Percentiles rank a stretch among this genome's conserved stretches.
phyloP scores from a whole-genome alignment of 179 eudicot genomes.

The Gypsophila paniculata region DNA sequence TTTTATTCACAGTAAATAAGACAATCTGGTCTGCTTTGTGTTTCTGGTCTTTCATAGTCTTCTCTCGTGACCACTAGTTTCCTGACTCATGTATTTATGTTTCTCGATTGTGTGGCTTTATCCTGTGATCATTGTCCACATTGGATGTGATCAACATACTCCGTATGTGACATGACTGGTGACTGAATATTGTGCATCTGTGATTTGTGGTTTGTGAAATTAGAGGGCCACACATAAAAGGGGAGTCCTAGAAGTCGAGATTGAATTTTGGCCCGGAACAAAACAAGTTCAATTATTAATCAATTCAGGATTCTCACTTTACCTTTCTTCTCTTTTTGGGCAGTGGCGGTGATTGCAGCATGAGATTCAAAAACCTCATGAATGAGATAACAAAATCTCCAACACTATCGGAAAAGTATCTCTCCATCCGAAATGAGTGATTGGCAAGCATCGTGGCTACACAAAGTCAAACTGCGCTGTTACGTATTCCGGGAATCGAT shows the following conservation, averaged over 20 bases:
- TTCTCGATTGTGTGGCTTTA: no score
- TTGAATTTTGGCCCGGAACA: background rate
- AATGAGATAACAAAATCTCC: slow-evolving; percentile 61
- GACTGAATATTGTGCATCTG: background rate
- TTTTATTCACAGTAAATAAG: no score
- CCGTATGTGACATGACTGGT: no score
- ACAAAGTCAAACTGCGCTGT: background rate
- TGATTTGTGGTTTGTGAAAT: background rate
- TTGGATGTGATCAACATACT: no score
- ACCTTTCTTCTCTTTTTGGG: slow-evolving; percentile 16
- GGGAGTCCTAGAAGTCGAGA: background rate
- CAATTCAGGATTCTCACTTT: background rate
- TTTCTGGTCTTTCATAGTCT: no score
- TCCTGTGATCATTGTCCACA: no score
- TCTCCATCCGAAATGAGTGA: slow-evolving; percentile 82
- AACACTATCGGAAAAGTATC: slow-evolving; percentile 58
- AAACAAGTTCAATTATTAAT: no score
- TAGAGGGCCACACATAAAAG: background rate
- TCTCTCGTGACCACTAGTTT: no score
- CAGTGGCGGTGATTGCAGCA: slow-evolving; percentile 94
- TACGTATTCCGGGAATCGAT: background rate
- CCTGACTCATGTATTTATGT: no score
- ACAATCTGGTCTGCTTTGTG: no score
- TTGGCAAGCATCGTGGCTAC: background rate
- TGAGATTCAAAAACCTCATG: slow-evolving; percentile 87